phyloP scores from a whole-genome alignment of 164 flowering plant genomes.

The Litsea cubeba region DNA sequence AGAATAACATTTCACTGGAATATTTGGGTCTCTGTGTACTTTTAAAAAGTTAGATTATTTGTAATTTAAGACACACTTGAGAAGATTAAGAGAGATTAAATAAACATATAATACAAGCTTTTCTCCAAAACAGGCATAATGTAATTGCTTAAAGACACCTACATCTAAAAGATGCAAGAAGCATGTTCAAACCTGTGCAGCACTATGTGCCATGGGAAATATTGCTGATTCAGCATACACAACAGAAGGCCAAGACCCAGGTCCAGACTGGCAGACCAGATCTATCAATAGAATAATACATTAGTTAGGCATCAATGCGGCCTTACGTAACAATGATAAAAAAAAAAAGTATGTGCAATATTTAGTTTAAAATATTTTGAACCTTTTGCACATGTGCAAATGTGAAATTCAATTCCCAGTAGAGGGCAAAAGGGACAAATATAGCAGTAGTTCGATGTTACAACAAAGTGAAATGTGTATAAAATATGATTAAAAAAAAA shows the following conservation, averaged over 20 bases:
- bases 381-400: background rate
- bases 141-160: background rate
- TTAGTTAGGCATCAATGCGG: background rate
- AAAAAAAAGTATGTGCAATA: background rate
- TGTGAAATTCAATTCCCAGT: background rate
- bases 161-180: background rate
- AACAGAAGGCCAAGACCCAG: conserved; percentile 90
- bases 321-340: background rate
- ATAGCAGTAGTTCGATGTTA: no score
- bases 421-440: background rate
- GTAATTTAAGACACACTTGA: no score
- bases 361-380: background rate
- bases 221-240: conserved; percentile 84
- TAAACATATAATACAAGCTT: background rate
- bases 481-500: no score
- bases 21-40: no score
- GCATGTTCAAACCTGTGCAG: conserved; percentile 68
- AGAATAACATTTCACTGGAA: no score
- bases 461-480: no score
- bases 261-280: conserved; percentile 98
- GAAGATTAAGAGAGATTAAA: no score
- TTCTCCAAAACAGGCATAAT: background rate
- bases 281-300: conserved; percentile 41
- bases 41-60: no score
- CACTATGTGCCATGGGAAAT: conserved; percentile 94